These are phyloP conservation scores for Insectozyma bohioensis DNA, from an alignment of 1,139 yeast genomes.

Conservation along the genomic window DNA sequence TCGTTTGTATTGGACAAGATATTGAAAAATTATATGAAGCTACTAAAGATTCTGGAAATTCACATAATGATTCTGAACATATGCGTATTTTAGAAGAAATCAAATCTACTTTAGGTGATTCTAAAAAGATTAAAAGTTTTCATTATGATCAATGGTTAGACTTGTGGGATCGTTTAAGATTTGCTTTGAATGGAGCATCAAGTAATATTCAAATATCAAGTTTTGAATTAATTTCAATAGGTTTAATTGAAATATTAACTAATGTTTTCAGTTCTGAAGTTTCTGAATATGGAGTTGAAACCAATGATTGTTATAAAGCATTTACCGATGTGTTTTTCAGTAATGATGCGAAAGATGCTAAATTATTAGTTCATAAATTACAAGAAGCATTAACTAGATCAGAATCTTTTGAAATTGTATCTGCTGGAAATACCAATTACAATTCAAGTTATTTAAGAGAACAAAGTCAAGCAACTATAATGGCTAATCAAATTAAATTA, in stretches of 20 bases:
- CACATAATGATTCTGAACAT: slow-evolving; percentile 17
- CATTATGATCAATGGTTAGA: slow-evolving; percentile 40
- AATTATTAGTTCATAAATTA: slow-evolving; percentile 43
- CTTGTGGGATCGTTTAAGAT: slow-evolving; percentile 48
- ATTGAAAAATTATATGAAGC: slow-evolving; percentile 21
- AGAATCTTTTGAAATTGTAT: slow-evolving; percentile 72
- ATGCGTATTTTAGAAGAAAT: slow-evolving; percentile 20
- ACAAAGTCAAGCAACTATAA: slow-evolving; percentile 49
- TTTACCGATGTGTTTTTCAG: slow-evolving; percentile 50
- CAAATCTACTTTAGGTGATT: slow-evolving; percentile 15
- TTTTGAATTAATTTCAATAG: slow-evolving; percentile 74
- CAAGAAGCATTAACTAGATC: slow-evolving; percentile 76
- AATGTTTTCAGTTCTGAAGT: slow-evolving; percentile 32
- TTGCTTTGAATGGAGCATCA: slow-evolving; percentile 23
- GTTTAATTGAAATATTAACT: slow-evolving; percentile 53
- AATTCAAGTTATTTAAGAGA: slow-evolving; percentile 12
- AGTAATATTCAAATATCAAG: slow-evolving; percentile 50
- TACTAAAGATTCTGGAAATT: slow-evolving; percentile 16
- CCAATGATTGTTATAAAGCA: slow-evolving; percentile 34
- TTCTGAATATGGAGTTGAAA: slow-evolving; percentile 23
- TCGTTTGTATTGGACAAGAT: slow-evolving; percentile 20
- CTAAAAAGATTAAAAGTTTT: slow-evolving; percentile 13
- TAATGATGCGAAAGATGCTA: slow-evolving; percentile 24
- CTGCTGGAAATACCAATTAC: slow-evolving; percentile 42
- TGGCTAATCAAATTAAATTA: slow-evolving; percentile 73